A percentile compares a stretch with the other conserved stretches of the same genome.
These are phyloP conservation scores for Neurospora terricola DNA, from an alignment of 495 filamentous ascomycete species.

Conservation along the genomic window DNA sequence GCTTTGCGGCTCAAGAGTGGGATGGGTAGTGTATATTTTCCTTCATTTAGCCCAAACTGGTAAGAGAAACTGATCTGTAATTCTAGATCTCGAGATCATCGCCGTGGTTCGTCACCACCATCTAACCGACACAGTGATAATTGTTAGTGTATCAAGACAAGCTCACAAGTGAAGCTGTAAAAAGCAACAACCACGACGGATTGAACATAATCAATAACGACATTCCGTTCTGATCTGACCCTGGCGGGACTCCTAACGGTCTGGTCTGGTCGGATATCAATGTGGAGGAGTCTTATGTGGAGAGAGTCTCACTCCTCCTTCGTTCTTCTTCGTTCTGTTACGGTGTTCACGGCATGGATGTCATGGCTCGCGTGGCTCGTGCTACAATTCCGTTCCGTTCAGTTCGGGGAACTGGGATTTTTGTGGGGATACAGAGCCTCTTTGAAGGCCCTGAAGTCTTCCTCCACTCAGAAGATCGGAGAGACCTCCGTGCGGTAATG, in stretches of 20 bases:
- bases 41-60: background rate
- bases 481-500: background rate
- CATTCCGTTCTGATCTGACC: background rate
- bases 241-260: background rate
- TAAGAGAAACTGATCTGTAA: background rate
- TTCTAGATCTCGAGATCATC: background rate
- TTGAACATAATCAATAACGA: background rate
- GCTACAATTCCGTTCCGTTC: background rate
- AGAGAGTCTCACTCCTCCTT: background rate
- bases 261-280: background rate
- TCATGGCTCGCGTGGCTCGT: background rate
- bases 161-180: background rate
- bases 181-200: background rate
- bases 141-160: background rate
- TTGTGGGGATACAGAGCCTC: background rate
- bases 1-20: background rate
- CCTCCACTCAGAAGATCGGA: background rate
- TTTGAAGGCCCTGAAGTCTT: background rate
- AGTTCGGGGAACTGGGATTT: background rate
- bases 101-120: background rate
- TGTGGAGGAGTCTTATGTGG: background rate
- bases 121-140: background rate
- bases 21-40: background rate
- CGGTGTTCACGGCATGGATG: background rate
- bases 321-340: background rate